These are phyloP conservation scores for Termitomyces sp. DNA, from an alignment of 768 basidiomycete genomes.

Conservation along the genomic window DNA sequence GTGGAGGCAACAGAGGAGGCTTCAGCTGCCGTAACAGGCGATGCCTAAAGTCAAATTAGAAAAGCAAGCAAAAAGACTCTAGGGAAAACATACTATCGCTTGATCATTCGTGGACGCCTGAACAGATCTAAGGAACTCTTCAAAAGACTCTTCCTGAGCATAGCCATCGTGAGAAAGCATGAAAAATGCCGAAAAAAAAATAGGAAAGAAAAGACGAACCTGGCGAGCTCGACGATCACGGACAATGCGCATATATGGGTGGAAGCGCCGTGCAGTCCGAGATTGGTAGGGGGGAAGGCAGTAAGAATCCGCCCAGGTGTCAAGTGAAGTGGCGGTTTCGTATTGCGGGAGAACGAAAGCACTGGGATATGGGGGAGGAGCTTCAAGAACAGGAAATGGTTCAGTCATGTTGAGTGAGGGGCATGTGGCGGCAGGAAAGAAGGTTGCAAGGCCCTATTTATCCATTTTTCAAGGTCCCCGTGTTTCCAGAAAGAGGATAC, in stretches of 20 bases:
- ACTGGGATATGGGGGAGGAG: neutral
- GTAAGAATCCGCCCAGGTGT: conserved; percentile 10
- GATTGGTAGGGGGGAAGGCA: conserved; percentile 10
- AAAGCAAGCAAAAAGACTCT: neutral
- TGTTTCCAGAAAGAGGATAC: conserved; percentile 1
- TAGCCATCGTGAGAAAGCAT: neutral
- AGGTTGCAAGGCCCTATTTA: neutral
- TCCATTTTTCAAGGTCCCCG: neutral
- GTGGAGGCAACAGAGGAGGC: neutral
- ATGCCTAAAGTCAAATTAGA: neutral
- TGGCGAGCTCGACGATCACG: neutral
- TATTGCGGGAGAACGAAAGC: conserved; percentile 5
- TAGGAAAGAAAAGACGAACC: neutral
- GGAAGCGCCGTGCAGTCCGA: conserved; percentile 9
- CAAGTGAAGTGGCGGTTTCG: conserved; percentile 1
- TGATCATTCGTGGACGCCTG: neutral
- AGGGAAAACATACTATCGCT: neutral
- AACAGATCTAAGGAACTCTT: neutral
- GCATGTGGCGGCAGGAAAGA: neutral
- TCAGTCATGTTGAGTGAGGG: neutral
- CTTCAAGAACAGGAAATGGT: neutral
- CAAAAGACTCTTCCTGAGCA: neutral
- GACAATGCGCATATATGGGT: conserved; percentile 9
- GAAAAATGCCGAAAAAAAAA: neutral
- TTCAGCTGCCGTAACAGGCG: neutral